Conservation (phyloP, 495 filamentous ascomycete species). For the Aspergillus ostianus region DNA sequence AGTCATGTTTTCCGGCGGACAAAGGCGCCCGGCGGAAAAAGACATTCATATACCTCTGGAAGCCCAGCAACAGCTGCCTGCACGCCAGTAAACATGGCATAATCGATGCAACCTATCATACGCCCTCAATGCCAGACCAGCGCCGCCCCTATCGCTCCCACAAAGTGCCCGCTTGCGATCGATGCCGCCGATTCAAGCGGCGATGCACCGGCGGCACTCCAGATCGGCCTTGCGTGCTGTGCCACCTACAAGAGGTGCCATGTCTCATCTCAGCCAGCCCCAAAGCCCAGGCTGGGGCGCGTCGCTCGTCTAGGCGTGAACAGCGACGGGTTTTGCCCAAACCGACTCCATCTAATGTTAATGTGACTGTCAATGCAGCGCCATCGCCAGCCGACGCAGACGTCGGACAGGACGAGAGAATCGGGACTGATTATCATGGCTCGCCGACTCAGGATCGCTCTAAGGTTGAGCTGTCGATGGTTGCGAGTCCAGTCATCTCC, state of each 20-base stretch:
- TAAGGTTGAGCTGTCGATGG: constrained; percentile 12
- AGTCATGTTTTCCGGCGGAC: not conserved
- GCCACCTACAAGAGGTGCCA: constrained; percentile 21
- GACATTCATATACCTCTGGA: not conserved
- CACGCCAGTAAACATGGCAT: not conserved
- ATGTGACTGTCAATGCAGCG: not conserved
- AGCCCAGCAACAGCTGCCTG: no score
- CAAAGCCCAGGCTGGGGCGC: constrained; percentile 4
- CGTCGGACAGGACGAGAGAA: constrained; percentile 4
- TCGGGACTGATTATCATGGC: constrained; percentile 13
- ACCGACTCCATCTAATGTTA: not conserved
- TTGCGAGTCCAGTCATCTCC: constrained; percentile 30
- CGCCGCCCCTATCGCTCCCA: constrained; percentile 32
- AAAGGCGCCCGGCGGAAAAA: not conserved
- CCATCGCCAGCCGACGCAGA: constrained; percentile 11
- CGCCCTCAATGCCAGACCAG: constrained; percentile 7
- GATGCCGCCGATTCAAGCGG: constrained; percentile 30
- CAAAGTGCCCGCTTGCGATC: constrained; percentile 30
- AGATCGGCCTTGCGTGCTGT: constrained; percentile 26
- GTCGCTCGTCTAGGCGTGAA: constrained; percentile 6
- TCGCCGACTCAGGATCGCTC: constrained; percentile 10
- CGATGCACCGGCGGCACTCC: constrained; percentile 24
- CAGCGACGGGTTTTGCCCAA: not conserved
- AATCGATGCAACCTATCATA: not conserved
- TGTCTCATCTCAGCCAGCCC: constrained; percentile 13